Evolutionary conservation across 768 basidiomycete species (phyloP).

Genomic region (Tephrocybe sp.): DNA sequence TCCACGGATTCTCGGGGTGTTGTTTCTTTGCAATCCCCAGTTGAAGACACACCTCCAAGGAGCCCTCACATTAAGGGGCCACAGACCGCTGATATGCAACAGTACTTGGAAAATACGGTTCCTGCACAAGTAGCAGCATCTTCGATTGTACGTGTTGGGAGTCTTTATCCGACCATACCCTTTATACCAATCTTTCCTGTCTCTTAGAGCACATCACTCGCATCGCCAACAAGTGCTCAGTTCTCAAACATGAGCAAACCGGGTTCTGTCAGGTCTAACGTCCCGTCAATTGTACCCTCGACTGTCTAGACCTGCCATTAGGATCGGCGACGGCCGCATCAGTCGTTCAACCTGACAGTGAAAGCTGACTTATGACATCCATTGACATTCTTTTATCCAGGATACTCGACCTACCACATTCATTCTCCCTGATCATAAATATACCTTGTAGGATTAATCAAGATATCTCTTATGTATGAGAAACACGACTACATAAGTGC

Average conservation of each 20-base stretch:
- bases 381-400: too few species aligned
- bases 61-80: background rate
- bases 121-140: conserved; percentile 3
- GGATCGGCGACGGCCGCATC: too few species aligned
- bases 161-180: background rate
- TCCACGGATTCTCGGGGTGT: conserved; percentile 10
- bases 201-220: conserved; percentile 12
- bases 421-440: too few species aligned
- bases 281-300: conserved; percentile 8
- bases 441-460: too few species aligned
- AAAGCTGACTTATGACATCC: too few species aligned
- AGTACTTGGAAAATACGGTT: conserved; percentile 19
- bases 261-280: conserved; percentile 15
- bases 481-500: too few species aligned
- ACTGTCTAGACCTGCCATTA: background rate
- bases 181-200: background rate
- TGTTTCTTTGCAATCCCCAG: conserved; percentile 6
- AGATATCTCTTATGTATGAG: too few species aligned
- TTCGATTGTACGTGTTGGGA: conserved; percentile 11
- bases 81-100: conserved; percentile 11
- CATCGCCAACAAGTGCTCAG: conserved; percentile 16
- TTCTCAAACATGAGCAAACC: conserved; percentile 12
- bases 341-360: background rate
- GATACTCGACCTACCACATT: too few species aligned
- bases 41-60: conserved; percentile 9